Conservation (phyloP, 2,329 filamentous ascomycete species). For the Colletotrichum sp. region DNA sequence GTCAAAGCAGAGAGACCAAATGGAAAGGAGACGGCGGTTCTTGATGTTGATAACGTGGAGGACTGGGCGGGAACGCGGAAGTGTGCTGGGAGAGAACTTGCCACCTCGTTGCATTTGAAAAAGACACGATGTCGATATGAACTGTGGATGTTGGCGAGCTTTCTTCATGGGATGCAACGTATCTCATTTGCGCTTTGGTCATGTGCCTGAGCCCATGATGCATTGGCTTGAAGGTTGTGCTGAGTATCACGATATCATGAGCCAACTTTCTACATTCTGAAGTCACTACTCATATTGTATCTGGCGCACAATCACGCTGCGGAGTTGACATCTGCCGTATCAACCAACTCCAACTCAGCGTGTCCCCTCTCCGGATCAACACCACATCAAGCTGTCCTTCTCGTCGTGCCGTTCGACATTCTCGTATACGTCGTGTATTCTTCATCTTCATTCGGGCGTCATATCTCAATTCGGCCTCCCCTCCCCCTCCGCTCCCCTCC, state of each 20-base stretch:
- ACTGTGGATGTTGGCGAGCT: accelerated
- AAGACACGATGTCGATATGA: not conserved
- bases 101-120: not conserved
- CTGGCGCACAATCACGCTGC: accelerated
- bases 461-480: not conserved
- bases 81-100: accelerated
- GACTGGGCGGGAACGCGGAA: accelerated
- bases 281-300: accelerated
- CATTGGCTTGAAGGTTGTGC: not conserved
- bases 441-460: not conserved
- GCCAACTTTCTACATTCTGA: accelerated
- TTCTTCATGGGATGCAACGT: accelerated
- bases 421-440: not conserved
- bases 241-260: not conserved
- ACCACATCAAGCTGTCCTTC: accelerated
- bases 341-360: not conserved
- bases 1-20: too few relatives aligned
- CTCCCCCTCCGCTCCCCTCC: not conserved
- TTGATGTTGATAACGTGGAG: not conserved
- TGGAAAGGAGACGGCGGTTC: not conserved
- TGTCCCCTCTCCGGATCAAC: not conserved
- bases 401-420: accelerated
- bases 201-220: accelerated
- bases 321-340: accelerated
- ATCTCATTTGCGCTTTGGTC: accelerated